Base-by-base conservation (phyloP, 495 filamentous ascomycete species). In the Durotheca rogersii region DNA sequence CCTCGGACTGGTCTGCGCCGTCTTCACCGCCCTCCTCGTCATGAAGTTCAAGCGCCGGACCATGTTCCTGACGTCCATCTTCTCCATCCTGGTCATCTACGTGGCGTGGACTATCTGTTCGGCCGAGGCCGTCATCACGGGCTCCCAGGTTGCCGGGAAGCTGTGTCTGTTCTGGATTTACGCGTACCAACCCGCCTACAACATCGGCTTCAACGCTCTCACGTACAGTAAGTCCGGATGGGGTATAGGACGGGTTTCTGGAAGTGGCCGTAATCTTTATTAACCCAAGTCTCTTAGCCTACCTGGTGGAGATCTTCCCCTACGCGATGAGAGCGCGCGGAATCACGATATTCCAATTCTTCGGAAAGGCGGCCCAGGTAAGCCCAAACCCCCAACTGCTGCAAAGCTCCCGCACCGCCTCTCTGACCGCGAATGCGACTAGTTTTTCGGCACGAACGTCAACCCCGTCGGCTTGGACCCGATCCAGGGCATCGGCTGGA, bases 401-500 rank as follows among this genome's bases (percentile, higher is more conserved):
- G 15, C 11, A 12, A 5, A 9, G 17, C 7, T 17, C 3, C 14
- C 17, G 7, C 4, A 7, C 14, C n/a, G 10, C 5, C 11, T 23
- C 18, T 7, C 48, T 58, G n/a, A n/a, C n/a, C n/a, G n/a, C n/a
- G n/a, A 31, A 59, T 30, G 6, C 6, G 14, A 11, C 10, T 36
- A 67, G 50, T 82, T 83, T 66, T 80, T 82, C 59, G 81, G 81
- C 38, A 82, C 75, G 1, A 83, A 81, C 52, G 77, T 84, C 40
- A 86, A 86, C 64, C 82, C 82, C 0, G 74, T 87, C 31, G 82
- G 79, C 18, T 63, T 86, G 10, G 68, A 65, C 25, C 61, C 61
- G 1, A 19, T 53, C 10, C 41, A 67, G 19, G 72, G 65, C 15
- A 81, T 84, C 37, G 67, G 70, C 9, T 87, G 83, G 83, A 79